Evolutionary conservation across 2,329 filamentous ascomycete genomes (phyloP), one percentile per base, ranked within the genome.

Genomic region (Aspergillus japonicus): DNA sequence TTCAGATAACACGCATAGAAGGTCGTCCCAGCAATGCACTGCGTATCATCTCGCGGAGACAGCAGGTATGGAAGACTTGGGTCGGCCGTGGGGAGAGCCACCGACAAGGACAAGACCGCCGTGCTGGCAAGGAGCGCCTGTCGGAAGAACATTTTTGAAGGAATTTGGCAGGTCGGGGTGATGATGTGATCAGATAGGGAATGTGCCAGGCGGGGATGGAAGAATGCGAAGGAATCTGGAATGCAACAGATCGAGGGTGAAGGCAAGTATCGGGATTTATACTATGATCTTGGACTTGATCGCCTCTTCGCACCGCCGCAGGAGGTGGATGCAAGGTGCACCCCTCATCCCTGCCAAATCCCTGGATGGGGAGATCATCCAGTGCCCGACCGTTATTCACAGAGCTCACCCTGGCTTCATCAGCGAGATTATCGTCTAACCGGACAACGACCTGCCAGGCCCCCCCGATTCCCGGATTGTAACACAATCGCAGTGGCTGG

Each of bases 1-100:
- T 53, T 57, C 16, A 48, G 8, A 8, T 57, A 11, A 50, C 58
- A 60, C 48, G 21, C 29, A 44, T 60, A 60, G 23, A 29, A 60
- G 54, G 31, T 16, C 16, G 14, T 60, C 21, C 54, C 48, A 8
- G 54, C 6, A 6, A 21, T 11, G 29, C 58, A 60, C 26, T 60
- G 49, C 21, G 49, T 53, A 44, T 60, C 49, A 21, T 60, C 58
- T 10, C 58, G 53, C 16, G 16, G n/a, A 19, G 39, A n/a, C 39
- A 44, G 16, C 7, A 8, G 7, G 5, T 19, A 5, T 7, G n/a
- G 16, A 19, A 8, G 16, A 6, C 2, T 44, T 6, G 14, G n/a
- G 14, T 44, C 39, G 39, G 16, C 5, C 6, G 39, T 19, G 6
- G 39, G 39, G 2, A 44, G 39, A 6, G 39, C 39, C 5, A 19